A percentile compares a stretch with the other conserved stretches of the same genome.
phyloP scores from a whole-genome alignment of 495 filamentous ascomycete genomes.

The Durotheca rogersii region DNA sequence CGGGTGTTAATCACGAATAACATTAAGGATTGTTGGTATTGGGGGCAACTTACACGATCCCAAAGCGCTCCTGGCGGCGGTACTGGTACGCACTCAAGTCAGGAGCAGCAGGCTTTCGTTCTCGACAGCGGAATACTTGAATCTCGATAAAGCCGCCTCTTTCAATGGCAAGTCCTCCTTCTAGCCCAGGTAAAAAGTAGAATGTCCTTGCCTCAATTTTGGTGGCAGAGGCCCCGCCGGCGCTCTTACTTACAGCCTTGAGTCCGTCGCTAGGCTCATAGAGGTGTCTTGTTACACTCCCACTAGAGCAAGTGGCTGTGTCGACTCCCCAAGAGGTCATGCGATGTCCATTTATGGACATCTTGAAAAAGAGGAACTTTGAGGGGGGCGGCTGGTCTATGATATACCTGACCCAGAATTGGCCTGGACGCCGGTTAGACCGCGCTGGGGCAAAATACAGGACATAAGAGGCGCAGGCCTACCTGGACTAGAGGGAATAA shows the following conservation, averaged over 20 bases:
- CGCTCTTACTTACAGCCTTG: conserved; percentile 24
- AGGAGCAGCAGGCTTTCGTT: conserved; percentile 38
- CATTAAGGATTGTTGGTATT: not conserved
- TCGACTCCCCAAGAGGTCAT: conserved; percentile 52
- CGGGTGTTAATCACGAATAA: conserved; percentile 6
- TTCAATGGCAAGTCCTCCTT: conserved; percentile 40
- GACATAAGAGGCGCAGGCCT: too few relatives aligned
- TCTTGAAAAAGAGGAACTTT: conserved; percentile 50
- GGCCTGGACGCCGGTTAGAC: conserved; percentile 37
- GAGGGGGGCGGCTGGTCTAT: conserved; percentile 37
- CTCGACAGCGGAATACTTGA: conserved; percentile 48
- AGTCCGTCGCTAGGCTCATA: conserved; percentile 42
- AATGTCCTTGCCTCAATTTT: conserved; percentile 47
- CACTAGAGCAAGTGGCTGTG: conserved; percentile 22
- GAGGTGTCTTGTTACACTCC: conserved; percentile 45
- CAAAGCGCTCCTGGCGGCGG: conserved; percentile 43
- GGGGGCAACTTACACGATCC: conserved; percentile 45
- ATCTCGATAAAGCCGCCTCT: conserved; percentile 57
- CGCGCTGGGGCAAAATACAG: too few relatives aligned
- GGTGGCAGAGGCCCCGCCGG: not conserved
- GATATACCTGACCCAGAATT: conserved; percentile 48
- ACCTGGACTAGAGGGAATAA: conserved; percentile 53
- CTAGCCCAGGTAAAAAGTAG: conserved; percentile 41
- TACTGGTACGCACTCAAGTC: conserved; percentile 41
- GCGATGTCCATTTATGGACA: conserved; percentile 51